Conservation (phyloP, 148 eudicot species). For the Diospyros kaki region DNA sequence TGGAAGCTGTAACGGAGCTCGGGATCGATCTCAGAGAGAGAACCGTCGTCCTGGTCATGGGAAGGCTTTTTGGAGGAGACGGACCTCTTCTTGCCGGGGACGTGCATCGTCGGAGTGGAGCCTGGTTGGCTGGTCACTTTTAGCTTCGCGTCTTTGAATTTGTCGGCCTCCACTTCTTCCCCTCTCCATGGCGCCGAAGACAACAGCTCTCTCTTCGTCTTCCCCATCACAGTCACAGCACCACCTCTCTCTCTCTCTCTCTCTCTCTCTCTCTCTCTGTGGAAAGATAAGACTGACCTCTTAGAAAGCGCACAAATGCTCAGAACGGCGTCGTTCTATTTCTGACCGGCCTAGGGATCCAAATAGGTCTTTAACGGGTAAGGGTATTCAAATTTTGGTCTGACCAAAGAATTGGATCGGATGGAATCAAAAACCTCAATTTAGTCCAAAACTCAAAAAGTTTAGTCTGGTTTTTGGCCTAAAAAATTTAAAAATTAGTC, state of each 20-base stretch:
- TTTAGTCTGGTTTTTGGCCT: too few relatives aligned
- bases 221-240: slow-evolving; percentile 7
- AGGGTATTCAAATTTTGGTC: too few relatives aligned
- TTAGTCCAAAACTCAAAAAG: too few relatives aligned
- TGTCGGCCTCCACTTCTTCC: slow-evolving; percentile 34
- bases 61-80: slow-evolving; percentile 14
- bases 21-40: slow-evolving; percentile 59
- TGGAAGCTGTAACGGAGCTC: slow-evolving; percentile 86
- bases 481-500: too few relatives aligned
- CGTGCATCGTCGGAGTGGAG: slow-evolving; percentile 70
- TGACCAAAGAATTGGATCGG: too few relatives aligned
- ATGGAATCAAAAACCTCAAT: too few relatives aligned
- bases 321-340: not conserved
- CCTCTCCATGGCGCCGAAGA: slow-evolving; percentile 94
- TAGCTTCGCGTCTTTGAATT: slow-evolving; percentile 69
- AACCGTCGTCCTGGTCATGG: slow-evolving; percentile 32
- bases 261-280: not conserved
- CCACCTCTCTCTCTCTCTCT: not conserved
- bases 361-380: too few relatives aligned
- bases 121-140: slow-evolving; percentile 64
- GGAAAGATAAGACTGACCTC: too few relatives aligned
- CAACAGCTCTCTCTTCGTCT: slow-evolving; percentile 69
- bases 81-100: slow-evolving; percentile 45
- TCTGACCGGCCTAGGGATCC: not conserved
- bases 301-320: not conserved